phyloP scores from a whole-genome alignment of 345 rosid genomes.

The Gossypium mustelinum region DNA sequence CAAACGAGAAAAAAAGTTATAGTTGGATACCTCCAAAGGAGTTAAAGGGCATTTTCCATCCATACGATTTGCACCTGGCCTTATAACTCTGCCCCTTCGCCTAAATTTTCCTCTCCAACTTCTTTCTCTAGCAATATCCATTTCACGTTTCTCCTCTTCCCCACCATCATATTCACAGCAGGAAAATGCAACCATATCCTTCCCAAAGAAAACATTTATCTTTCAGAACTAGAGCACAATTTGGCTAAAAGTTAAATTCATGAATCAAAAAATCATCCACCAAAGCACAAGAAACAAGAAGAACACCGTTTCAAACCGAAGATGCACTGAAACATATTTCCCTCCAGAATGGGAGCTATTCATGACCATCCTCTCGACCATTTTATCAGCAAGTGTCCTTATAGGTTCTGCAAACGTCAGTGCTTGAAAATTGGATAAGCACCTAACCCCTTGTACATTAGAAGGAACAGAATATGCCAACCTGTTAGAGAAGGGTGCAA shows the following conservation, averaged over 20 bases:
- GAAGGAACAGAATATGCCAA: constrained; percentile 85
- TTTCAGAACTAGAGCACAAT: constrained; percentile 11
- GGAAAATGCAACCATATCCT: constrained; percentile 99
- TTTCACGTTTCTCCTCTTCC: constrained; percentile 77
- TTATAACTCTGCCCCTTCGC: constrained; percentile 80
- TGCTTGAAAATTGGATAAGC: constrained; percentile 84
- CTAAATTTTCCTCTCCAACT: constrained; percentile 97
- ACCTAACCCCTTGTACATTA: constrained; percentile 70
- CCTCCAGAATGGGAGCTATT: constrained; percentile 64
- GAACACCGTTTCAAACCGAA: constrained; percentile 82
- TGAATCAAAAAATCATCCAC: constrained; percentile 1
- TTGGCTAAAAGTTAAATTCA: constrained; percentile 2
- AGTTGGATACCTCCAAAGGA: constrained; percentile 70
- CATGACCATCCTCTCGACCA: constrained; percentile 83
- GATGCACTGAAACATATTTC: constrained; percentile 94
- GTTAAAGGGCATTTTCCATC: constrained; percentile 97
- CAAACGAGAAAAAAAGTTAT: background rate
- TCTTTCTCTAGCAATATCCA: constrained; percentile 91
- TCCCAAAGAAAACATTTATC: constrained; percentile 13
- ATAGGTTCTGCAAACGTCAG: constrained; percentile 81
- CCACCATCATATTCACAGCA: constrained; percentile 98
- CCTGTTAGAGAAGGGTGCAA: constrained; percentile 96
- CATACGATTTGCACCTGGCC: constrained; percentile 84
- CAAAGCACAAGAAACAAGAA: constrained; percentile 14
- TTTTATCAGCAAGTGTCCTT: constrained; percentile 76